A percentile compares a stretch with the other conserved stretches of the same genome.
Evolutionary conservation across 768 basidiomycete genomes (phyloP).

Genomic region (Mycena leptocephala): DNA sequence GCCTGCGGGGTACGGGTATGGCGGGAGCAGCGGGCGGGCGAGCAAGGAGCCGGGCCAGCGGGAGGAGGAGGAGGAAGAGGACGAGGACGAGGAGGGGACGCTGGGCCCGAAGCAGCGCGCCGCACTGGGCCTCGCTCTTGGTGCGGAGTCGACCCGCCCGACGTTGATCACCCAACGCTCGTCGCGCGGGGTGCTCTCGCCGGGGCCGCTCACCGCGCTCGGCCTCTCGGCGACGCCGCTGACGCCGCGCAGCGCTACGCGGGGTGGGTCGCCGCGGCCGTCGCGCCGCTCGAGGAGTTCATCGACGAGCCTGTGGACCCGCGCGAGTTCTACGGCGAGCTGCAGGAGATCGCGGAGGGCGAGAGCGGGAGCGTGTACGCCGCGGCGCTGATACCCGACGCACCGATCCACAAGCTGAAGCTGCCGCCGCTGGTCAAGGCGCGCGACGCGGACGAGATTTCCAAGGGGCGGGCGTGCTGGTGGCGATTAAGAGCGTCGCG

Average conservation of each 20-base stretch:
- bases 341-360: slow-evolving; percentile 88
- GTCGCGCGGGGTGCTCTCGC: slow-evolving; percentile 15
- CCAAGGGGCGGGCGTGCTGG: slow-evolving; percentile 57
- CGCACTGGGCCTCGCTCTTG: slow-evolving; percentile 1
- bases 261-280: slow-evolving; percentile 75
- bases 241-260: slow-evolving; percentile 64
- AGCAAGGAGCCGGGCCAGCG: slow-evolving; percentile 31
- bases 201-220: slow-evolving; percentile 41
- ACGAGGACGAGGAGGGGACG: slow-evolving; percentile 37
- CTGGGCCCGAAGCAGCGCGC: slow-evolving; percentile 27
- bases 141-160: slow-evolving; percentile 20
- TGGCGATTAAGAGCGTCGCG: slow-evolving; percentile 85
- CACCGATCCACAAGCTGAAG: slow-evolving; percentile 53
- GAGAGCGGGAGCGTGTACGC: slow-evolving; percentile 83
- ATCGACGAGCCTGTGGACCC: slow-evolving; percentile 79
- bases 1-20: neutral
- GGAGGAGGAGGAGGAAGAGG: slow-evolving; percentile 46
- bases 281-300: slow-evolving; percentile 73
- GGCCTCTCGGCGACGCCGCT: slow-evolving; percentile 36
- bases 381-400: slow-evolving; percentile 50
- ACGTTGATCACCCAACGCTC: slow-evolving; percentile 53
- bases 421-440: slow-evolving; percentile 58
- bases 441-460: slow-evolving; percentile 54
- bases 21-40: neutral
- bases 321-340: slow-evolving; percentile 72